These are phyloP conservation scores for Phytophthora cryptogea DNA, from an alignment of 352 stramenopile species.

Conservation along the genomic window DNA sequence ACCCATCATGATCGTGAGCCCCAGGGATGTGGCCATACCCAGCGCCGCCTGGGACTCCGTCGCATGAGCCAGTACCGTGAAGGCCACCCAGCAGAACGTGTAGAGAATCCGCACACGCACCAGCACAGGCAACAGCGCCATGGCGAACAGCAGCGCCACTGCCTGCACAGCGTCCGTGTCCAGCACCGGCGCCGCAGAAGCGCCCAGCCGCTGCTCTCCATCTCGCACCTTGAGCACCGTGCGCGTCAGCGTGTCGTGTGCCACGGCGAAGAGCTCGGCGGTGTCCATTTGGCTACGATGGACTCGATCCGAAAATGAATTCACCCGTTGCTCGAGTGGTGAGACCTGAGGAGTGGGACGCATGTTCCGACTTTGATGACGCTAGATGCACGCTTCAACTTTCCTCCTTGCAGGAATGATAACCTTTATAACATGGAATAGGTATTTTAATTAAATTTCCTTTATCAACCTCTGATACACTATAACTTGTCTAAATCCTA, in stretches of 20 bases:
- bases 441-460: too few species aligned
- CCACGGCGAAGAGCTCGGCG: constrained; percentile 26
- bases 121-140: constrained; percentile 41
- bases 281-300: constrained; percentile 25
- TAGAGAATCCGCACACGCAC: constrained; percentile 48
- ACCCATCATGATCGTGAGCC: constrained; percentile 60
- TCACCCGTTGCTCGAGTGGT: constrained; percentile 14
- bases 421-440: too few species aligned
- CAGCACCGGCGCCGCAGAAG: constrained; percentile 1
- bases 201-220: constrained; percentile 13
- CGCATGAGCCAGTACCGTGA: constrained; percentile 42
- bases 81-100: constrained; percentile 49
- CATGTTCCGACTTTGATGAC: constrained; percentile 20
- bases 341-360: constrained; percentile 7
- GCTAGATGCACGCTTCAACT: not conserved
- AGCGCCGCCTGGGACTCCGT: constrained; percentile 39
- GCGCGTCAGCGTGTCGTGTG: constrained; percentile 34
- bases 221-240: constrained; percentile 40
- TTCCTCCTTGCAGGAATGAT: not conserved
- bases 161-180: constrained; percentile 32
- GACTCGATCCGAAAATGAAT: constrained; percentile 11
- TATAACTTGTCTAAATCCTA: too few species aligned
- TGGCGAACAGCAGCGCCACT: constrained; percentile 42
- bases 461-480: too few species aligned
- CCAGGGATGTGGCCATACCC: constrained; percentile 46